Evolutionary conservation across 1,284 basidiomycete genomes (phyloP).

Genomic region (Ustilago trichophora): DNA sequence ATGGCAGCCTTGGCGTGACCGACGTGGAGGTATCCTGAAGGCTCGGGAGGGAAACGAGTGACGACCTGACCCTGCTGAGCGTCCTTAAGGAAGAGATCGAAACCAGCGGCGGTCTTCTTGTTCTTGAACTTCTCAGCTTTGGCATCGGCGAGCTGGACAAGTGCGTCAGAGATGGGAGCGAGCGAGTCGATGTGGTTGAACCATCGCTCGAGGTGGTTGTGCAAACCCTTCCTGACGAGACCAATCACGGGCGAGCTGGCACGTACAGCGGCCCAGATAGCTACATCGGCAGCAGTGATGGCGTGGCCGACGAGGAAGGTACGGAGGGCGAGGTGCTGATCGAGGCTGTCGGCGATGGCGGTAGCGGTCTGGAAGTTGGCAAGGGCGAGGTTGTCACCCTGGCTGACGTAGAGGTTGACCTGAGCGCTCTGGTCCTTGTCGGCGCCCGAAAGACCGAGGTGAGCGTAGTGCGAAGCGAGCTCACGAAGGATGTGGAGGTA

Average conservation of each 20-base stretch:
- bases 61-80: constrained; percentile 91
- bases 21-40: constrained; percentile 96
- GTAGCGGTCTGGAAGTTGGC: constrained; percentile 53
- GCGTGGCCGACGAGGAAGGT: constrained; percentile 62
- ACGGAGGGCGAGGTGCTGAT: constrained; percentile 63
- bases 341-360: constrained; percentile 58
- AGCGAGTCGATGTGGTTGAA: constrained; percentile 82
- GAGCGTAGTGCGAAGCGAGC: constrained; percentile 50
- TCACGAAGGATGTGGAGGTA: constrained; percentile 53
- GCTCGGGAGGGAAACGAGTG: constrained; percentile 97
- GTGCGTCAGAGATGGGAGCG: constrained; percentile 75
- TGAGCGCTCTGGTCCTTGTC: constrained; percentile 51
- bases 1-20: constrained; percentile 91
- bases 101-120: constrained; percentile 68
- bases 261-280: constrained; percentile 62
- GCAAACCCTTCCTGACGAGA: constrained; percentile 67
- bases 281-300: constrained; percentile 63
- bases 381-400: constrained; percentile 52
- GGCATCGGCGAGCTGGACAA: constrained; percentile 70
- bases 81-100: constrained; percentile 84
- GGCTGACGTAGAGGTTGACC: constrained; percentile 53
- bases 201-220: constrained; percentile 87
- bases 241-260: constrained; percentile 58
- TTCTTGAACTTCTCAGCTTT: constrained; percentile 68
- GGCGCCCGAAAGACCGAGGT: constrained; percentile 49